Percentiles rank a stretch among this genome's conserved stretches.
Conservation (phyloP, 2,329 filamentous ascomycete genomes). For the Fusarium abutilonis region DNA sequence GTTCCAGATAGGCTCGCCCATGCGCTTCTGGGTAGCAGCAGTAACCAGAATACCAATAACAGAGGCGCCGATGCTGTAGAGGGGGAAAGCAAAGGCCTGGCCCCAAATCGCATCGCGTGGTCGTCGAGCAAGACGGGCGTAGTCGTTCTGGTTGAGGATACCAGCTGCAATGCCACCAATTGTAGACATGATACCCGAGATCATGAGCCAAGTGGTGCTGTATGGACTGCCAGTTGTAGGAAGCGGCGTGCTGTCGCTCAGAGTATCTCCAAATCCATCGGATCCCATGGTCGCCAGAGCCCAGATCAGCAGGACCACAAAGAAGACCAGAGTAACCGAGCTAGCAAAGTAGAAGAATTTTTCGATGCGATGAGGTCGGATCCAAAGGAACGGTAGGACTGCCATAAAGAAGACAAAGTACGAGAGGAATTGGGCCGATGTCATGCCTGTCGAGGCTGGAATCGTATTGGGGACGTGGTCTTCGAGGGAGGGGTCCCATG, state of each 20-base stretch:
- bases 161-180: conserved; percentile 53
- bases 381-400: conserved; percentile 56
- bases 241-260: conserved; percentile 39
- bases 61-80: conserved; percentile 51
- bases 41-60: conserved; percentile 55
- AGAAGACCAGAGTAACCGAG: conserved; percentile 53
- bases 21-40: conserved; percentile 51
- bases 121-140: conserved; percentile 49
- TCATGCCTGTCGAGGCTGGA: conserved; percentile 54
- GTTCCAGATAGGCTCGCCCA: conserved; percentile 53
- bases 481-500: conserved; percentile 57
- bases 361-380: conserved; percentile 56
- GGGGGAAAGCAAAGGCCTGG: conserved; percentile 49
- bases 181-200: conserved; percentile 51
- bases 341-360: conserved; percentile 55
- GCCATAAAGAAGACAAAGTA: conserved; percentile 58
- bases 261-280: conserved; percentile 51
- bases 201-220: conserved; percentile 51
- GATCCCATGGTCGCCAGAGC: conserved; percentile 55
- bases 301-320: conserved; percentile 56
- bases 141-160: conserved; percentile 54
- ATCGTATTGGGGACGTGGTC: conserved; percentile 55
- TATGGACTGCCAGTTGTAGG: conserved; percentile 44
- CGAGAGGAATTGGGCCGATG: conserved; percentile 55
- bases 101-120: conserved; percentile 50